Evolutionary conservation across 495 filamentous ascomycete genomes (phyloP).

Genomic region (Neurospora sublineolata): DNA sequence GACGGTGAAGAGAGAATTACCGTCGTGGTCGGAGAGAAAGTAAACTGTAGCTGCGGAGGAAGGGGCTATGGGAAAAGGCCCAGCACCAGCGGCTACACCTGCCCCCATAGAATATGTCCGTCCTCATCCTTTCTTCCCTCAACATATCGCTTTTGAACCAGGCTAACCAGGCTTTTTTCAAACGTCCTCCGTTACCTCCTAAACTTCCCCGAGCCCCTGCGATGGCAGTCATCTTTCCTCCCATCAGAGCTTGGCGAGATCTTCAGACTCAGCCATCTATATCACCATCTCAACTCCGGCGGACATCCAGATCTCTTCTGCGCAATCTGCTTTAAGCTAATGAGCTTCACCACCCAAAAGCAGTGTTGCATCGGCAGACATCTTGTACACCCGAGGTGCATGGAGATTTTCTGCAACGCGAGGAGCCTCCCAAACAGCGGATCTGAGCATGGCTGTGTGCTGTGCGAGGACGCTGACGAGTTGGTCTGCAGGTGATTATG

Average conservation of each 20-base stretch:
- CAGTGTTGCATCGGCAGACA: neutral
- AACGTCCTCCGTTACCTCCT: neutral
- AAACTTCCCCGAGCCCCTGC: neutral
- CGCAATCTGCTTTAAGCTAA: neutral
- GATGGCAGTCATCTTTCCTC: neutral
- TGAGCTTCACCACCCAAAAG: neutral
- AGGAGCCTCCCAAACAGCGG: neutral
- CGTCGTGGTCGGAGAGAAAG: rapidly evolving
- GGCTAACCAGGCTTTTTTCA: neutral
- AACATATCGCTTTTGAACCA: neutral
- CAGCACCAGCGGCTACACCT: neutral
- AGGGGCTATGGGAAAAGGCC: neutral
- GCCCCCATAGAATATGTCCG: neutral
- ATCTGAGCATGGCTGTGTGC: neutral
- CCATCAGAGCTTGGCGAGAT: neutral
- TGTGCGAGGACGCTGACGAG: neutral
- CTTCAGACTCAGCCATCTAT: neutral
- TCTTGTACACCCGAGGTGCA: neutral
- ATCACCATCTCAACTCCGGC: neutral
- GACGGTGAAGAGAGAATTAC: neutral
- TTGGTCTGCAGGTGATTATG: neutral
- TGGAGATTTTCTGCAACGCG: neutral
- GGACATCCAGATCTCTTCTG: neutral
- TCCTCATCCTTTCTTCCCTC: neutral
- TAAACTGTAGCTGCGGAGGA: neutral